Base-by-base conservation (phyloP, 2,329 filamentous ascomycete species). In the Tolypocladium inflatum region DNA sequence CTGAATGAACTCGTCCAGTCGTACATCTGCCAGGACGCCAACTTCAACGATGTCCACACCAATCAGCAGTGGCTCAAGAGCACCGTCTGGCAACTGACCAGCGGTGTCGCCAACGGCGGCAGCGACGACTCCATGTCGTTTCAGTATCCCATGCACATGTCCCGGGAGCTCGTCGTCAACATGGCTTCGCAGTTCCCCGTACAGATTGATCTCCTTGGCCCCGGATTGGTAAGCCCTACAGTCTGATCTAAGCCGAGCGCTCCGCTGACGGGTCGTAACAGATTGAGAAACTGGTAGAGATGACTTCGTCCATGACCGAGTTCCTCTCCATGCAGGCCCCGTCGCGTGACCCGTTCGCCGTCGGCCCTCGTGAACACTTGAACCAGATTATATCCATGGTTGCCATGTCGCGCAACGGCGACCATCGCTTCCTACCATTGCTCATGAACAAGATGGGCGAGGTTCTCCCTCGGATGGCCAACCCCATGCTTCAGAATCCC, bases 261-360 rank as follows among this genome's bases (percentile, higher is more conserved):
- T 17, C 10, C 4, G 15, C 50, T 56, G 39, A 55, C 50, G 37
- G 5, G 2, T 9, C 30, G 5, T 15, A 35, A 0, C 64, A 87
- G 83, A 84, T 94, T 60, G 89, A 92, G 68, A 93, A 93, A 68
- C 74, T 96, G 15, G 83, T 94, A 64, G 88, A 92, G 63, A 82
- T 92, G 41, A 85, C 89, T 15, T 88, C 82, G 69, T 85, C 86
- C 19, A 77, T 94, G 61, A 87, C 82, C 9, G 88, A 93, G 62
- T 85, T 90, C 41, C 83, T 96, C 57, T 80, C 86, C 10, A 78
- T 86, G 55, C 83, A 86, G 55, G 82, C 84, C 1, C 74, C 82
- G 0, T 80, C 83, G 3, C 76, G 82, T 2, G 80, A 83, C 43
- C 81, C 83, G 1, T 91, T 90, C 67, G 78, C 80, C 26, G 71